Evolutionary conservation across 306 rosid genomes (phyloP).

Genomic region (Oxytropis ochrocephala): DNA sequence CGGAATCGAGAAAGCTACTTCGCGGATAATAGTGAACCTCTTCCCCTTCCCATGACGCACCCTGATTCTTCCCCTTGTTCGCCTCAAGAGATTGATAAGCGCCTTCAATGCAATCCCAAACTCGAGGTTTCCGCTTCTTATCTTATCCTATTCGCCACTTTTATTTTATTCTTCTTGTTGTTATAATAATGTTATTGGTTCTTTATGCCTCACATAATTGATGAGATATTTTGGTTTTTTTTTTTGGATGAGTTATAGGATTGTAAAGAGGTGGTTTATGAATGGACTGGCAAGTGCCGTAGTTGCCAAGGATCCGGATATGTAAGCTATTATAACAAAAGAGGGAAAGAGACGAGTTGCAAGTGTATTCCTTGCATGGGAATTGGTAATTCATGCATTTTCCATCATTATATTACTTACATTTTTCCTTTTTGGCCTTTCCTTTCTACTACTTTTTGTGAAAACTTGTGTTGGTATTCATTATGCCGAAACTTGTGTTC

Average conservation of each 20-base stretch:
- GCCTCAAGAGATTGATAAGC: slow-evolving; percentile 58
- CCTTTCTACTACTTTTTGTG: neutral
- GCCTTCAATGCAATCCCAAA: slow-evolving; percentile 71
- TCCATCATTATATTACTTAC: neutral
- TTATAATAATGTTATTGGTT: neutral
- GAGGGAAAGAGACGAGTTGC: slow-evolving; percentile 68
- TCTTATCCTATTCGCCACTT: neutral
- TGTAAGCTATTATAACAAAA: slow-evolving; percentile 64
- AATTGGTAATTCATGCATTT: slow-evolving; percentile 51
- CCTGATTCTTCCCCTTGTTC: slow-evolving; percentile 78
- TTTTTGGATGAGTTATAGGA: slow-evolving; percentile 44
- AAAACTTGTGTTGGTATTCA: neutral
- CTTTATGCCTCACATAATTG: neutral
- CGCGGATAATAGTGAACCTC: slow-evolving; percentile 57
- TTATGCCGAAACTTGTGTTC: neutral
- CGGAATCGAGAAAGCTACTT: slow-evolving; percentile 67
- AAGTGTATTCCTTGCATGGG: slow-evolving; percentile 98
- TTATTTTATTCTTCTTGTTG: neutral
- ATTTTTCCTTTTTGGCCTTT: neutral
- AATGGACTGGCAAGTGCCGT: slow-evolving; percentile 94
- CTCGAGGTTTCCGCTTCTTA: slow-evolving; percentile 41
- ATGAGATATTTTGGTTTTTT: neutral
- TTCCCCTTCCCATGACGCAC: slow-evolving; percentile 83
- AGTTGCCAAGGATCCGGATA: slow-evolving; percentile 95
- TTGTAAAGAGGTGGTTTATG: slow-evolving; percentile 91